Base-by-base conservation (phyloP, 2,329 filamentous ascomycete genomes). In the Penicillium sp. region DNA sequence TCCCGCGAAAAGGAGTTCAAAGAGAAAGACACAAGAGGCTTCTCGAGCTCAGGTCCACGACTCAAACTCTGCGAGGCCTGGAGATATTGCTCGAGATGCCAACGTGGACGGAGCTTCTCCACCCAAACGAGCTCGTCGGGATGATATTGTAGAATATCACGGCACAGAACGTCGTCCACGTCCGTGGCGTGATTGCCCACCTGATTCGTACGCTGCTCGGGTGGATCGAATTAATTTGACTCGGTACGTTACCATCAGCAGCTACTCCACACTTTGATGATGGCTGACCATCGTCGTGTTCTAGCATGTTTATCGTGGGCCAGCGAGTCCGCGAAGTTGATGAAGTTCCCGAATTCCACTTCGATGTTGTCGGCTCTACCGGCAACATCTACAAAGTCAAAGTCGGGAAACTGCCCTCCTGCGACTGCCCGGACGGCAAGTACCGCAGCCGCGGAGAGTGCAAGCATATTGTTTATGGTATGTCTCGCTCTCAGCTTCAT, bases 401-500 rank as follows among this genome's bases (percentile, higher is more conserved):
- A 11, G 83, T 89, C 55, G 72, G 75, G 58, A 81, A 82, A 54
- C 66, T 79, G 11, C 84, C 85, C 0, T 74, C 65, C 5, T 88
- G 85, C 71, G 78, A 78, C 57, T 88, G 85, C 69, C 83, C 84
- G 0, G 82, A 86, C 70, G 76, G 76, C 7, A 61, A 49, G 37
- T 84, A 83, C 58, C 83, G 85, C 4, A 83, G 84, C 47, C 83
- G 49, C 7, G 49, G 49, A 5, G 49, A 86, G 66, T 89, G 86
- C 80, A 88, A 88, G 69, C 86, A 88, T 64, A 82, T 87, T 45
- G 73, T 84, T 48, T 88, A 87, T 68, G 70, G 83, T 83, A 76
- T 61, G 75, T 68, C 7, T 17, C 12, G 5, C 20, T n/a, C 42
- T 22, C 8, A 38, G 7, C 42, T n/a, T 2, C 14, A 7, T 22